A percentile compares a stretch with the other conserved stretches of the same genome.
Evolutionary conservation across 2,329 filamentous ascomycete species (phyloP).

Genomic region (Tolypocladium nubicola): DNA sequence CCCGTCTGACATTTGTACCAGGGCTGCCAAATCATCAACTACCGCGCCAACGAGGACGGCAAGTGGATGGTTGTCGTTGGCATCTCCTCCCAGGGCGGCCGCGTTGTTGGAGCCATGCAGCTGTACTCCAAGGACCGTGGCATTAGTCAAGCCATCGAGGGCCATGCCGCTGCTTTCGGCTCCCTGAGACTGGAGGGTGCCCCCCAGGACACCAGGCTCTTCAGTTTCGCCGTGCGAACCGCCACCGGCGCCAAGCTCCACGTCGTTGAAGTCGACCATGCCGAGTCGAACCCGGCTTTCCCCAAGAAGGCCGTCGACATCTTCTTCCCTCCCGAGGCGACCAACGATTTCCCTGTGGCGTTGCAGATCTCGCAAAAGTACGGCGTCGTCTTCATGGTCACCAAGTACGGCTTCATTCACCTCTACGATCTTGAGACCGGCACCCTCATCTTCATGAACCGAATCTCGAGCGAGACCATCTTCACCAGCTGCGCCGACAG

Average conservation of each 20-base stretch:
- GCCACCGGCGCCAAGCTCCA: conserved; percentile 89
- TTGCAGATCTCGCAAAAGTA: conserved; percentile 97
- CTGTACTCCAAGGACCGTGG: conserved; percentile 92
- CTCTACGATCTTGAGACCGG: conserved; percentile 95
- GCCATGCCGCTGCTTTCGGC: conserved; percentile 90
- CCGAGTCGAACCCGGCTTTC: conserved; percentile 79
- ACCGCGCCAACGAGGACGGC: conserved; percentile 87
- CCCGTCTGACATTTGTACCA: conserved; percentile 24
- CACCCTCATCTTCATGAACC: conserved; percentile 97
- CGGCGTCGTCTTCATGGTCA: conserved; percentile 92
- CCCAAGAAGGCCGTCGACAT: conserved; percentile 95
- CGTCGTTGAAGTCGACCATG: conserved; percentile 94
- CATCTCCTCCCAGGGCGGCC: conserved; percentile 85
- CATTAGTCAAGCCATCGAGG: conserved; percentile 96
- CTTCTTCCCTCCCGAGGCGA: conserved; percentile 92
- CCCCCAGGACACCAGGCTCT: conserved; percentile 83
- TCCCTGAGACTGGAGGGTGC: conserved; percentile 82
- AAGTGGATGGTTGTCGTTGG: conserved; percentile 99
- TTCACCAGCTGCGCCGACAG: conserved; percentile 85
- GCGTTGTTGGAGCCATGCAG: conserved; percentile 93
- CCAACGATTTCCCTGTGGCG: conserved; percentile 94
- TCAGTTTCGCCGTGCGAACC: conserved; percentile 90
- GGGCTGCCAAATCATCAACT: conserved; percentile 99
- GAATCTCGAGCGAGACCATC: conserved; percentile 97
- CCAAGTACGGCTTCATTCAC: conserved; percentile 98